phyloP scores from a whole-genome alignment of 176 grass and related monocot species.

The Puccinellia tenuiflora region DNA sequence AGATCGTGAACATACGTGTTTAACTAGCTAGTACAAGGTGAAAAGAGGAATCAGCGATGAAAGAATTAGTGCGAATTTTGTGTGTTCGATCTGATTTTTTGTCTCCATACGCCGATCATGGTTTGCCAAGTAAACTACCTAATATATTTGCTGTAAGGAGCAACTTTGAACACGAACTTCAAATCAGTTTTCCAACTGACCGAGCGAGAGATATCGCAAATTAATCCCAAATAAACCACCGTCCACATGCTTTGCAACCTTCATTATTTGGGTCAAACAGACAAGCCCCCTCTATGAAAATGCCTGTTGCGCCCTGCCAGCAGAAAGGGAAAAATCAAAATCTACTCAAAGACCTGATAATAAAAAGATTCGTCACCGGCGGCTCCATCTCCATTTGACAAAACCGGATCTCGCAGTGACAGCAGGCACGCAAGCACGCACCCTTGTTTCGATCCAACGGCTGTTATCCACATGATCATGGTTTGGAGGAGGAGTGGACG shows the following conservation, averaged over 20 bases:
- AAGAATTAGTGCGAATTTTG: background rate
- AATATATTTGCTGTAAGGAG: background rate
- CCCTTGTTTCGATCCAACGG: background rate
- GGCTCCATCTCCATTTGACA: slow-evolving; percentile 27
- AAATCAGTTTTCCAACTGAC: background rate
- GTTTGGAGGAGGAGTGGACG: too few relatives aligned
- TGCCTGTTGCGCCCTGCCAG: background rate
- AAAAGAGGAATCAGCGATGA: background rate
- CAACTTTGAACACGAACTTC: background rate
- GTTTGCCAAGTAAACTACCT: background rate
- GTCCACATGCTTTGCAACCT: slow-evolving; percentile 23
- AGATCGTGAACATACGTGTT: too few relatives aligned
- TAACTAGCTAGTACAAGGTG: background rate
- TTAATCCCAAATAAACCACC: slow-evolving; percentile 6
- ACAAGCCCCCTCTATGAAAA: background rate
- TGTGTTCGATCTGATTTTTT: background rate
- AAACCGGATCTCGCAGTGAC: too few relatives aligned
- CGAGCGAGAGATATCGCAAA: background rate
- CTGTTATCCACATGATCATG: too few relatives aligned
- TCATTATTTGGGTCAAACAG: slow-evolving; percentile 17
- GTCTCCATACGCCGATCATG: background rate
- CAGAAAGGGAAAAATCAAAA: background rate
- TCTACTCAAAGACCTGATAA: background rate
- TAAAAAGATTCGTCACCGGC: background rate
- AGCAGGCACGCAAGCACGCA: slow-evolving; percentile 8